phyloP scores from a whole-genome alignment of 805 yeast genomes.

The Ogataea ramenticola region DNA sequence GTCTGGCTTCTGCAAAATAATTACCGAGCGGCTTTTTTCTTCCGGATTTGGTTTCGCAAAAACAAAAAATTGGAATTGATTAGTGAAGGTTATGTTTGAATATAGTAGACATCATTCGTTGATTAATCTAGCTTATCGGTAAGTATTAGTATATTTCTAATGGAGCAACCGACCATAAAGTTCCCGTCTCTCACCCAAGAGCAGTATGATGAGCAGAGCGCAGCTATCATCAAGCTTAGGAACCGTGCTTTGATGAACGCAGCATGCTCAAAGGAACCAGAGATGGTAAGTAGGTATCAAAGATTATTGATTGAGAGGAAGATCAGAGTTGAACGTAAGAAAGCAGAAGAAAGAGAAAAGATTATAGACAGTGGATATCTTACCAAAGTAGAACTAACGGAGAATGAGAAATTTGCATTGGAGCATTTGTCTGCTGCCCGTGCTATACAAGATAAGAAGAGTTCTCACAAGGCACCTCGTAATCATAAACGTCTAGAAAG shows the following conservation, averaged over 20 bases:
- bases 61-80: too few relatives aligned
- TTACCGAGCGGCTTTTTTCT: background rate
- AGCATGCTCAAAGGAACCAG: conserved; percentile 15
- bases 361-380: background rate
- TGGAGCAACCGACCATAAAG: too few relatives aligned
- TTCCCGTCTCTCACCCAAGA: background rate
- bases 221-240: conserved; percentile 11
- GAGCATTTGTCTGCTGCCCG: background rate
- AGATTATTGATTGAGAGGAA: conserved; percentile 15
- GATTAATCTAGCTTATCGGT: too few relatives aligned
- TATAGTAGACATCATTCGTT: too few relatives aligned
- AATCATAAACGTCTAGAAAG: background rate
- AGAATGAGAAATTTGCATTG: background rate
- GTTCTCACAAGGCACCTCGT: background rate
- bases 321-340: conserved; percentile 9
- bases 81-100: too few relatives aligned
- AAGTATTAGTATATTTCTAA: too few relatives aligned
- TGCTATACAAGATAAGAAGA: too few relatives aligned
- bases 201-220: conserved; percentile 11
- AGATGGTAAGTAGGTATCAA: conserved; percentile 11
- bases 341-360: background rate
- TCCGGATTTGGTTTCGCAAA: too few relatives aligned
- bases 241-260: conserved; percentile 14
- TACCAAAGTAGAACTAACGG: conserved; percentile 1
- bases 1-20: too few relatives aligned